These are phyloP conservation scores for Coemansia furcata DNA, from an alignment of 192 early-diverging fungal species.

Conservation along the genomic window DNA sequence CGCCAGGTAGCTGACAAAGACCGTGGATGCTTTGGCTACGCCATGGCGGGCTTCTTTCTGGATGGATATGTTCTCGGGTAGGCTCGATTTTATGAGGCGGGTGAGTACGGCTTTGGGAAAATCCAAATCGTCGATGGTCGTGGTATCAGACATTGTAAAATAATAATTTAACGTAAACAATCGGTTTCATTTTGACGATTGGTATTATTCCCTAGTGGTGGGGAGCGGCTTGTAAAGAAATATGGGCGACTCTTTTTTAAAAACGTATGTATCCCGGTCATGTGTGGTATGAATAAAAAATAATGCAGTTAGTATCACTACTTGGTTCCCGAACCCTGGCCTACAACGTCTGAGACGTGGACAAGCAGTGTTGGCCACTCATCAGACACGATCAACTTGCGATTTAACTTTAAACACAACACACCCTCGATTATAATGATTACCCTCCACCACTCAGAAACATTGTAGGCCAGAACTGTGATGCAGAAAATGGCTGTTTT, in stretches of 20 bases:
- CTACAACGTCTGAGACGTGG: too few species aligned
- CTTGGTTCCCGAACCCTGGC: too few species aligned
- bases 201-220: background rate
- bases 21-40: slow-evolving; percentile 27
- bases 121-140: slow-evolving; percentile 40
- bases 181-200: background rate
- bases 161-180: background rate
- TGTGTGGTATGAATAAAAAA: too few species aligned
- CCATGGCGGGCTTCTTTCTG: slow-evolving; percentile 44
- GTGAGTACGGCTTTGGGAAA: slow-evolving; percentile 46
- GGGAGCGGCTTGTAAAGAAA: background rate
- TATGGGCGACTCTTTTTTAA: background rate
- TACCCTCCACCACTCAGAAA: too few species aligned
- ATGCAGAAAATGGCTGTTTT: too few species aligned
- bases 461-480: too few species aligned
- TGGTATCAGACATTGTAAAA: background rate
- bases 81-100: slow-evolving; percentile 32
- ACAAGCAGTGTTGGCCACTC: too few species aligned
- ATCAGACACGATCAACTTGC: too few species aligned
- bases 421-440: too few species aligned
- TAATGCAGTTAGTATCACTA: too few species aligned
- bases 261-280: background rate
- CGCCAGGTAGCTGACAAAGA: slow-evolving; percentile 50
- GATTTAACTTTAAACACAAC: too few species aligned
- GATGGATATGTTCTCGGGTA: slow-evolving; percentile 43